Base-by-base conservation (phyloP, 352 stramenopile species). In the Globisporangium paroecandrum region DNA sequence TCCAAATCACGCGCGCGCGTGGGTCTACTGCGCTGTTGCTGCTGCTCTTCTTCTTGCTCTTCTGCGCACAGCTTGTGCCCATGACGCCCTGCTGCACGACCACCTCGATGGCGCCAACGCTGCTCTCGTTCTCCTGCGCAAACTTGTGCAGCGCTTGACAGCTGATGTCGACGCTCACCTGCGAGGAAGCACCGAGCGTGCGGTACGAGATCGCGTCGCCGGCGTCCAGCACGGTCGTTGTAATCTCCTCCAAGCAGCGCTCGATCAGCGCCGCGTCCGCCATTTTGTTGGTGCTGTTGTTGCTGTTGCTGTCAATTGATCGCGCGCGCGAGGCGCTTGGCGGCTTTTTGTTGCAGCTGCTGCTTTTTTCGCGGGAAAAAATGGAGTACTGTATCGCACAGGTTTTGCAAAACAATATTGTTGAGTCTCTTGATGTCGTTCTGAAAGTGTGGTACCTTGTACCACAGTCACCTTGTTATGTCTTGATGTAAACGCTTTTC, bases 231-330 rank as follows among this genome's bases (percentile, higher is more conserved):
- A 90, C 78, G n/a, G 69, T 70, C 18, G 68, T 72, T 13, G 72
- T 72, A 59, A 92, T 85, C 63, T 86, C 73, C 72, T 92, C 82
- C 15, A 78, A 51, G 58, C 79, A 91, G 46, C 76, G 78, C 59
- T 79, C 69, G 55, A 75, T 36, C 32, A 72, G 32, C 55, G 64
- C 68, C 41, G 18, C 20, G 18, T 34, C 24, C 43, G 34, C 46
- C 64, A 58, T 69, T n/a, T 38, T 49, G 49, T 27, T 47, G 43
- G n/a, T 36, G 4, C 58, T 51, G 6, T 8, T 34, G 4, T 9
- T 32, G 49, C 41, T 46, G 9, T 5, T n/a, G 41, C 41, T 49
- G 41, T 61, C 38, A 41, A 57, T 68, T 49, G 29, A 57, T 68
- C 34, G 20, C 20, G 20, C 34, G 15, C 24, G 18, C 15, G 43